Evolutionary conservation across 2,329 filamentous ascomycete species (phyloP).

Genomic region (Cercospora nicotianae): DNA sequence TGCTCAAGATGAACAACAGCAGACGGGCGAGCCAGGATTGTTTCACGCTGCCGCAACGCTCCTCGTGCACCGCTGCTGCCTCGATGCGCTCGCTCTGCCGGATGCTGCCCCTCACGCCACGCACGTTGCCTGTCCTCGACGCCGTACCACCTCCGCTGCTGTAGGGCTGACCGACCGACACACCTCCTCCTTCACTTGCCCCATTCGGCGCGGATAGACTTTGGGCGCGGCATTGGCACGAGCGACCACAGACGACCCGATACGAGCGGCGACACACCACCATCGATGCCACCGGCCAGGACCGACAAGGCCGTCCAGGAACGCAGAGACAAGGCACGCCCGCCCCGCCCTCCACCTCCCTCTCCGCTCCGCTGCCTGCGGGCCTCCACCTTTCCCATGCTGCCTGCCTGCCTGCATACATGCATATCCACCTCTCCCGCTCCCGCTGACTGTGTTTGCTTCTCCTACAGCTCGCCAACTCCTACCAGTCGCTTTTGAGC

Average conservation of each 20-base stretch:
- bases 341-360: background rate
- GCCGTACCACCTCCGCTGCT: background rate
- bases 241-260: background rate
- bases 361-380: background rate
- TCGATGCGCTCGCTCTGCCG: background rate
- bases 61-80: background rate
- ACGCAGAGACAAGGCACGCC: conserved; percentile 38
- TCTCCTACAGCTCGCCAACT: conserved; percentile 76
- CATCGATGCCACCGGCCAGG: conserved; percentile 31
- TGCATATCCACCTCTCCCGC: conserved; percentile 9
- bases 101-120: background rate
- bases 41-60: background rate
- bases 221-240: conserved; percentile 1
- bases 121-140: background rate
- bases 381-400: background rate
- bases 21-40: background rate
- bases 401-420: background rate
- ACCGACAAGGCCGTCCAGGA: conserved; percentile 40
- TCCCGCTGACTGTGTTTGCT: conserved; percentile 12
- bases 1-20: background rate
- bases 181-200: conserved; percentile 4
- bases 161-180: background rate
- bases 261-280: background rate
- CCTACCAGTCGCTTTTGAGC: conserved; percentile 94
- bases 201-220: conserved; percentile 7